Conservation (phyloP, 208 protist genomes). For the Tritrichomonas foetus region DNA sequence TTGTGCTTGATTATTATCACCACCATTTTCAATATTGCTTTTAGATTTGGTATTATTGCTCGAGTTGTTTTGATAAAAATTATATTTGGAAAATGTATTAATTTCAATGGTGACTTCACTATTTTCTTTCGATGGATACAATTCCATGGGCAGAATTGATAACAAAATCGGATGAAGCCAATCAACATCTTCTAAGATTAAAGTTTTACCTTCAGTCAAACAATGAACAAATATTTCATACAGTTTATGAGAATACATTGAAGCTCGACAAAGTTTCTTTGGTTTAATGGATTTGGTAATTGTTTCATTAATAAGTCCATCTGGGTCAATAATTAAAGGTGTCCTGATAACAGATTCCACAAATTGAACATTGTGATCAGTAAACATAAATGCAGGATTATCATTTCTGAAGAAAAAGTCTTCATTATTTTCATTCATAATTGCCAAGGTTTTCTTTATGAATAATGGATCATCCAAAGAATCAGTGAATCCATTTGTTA, state of each 20-base stretch:
- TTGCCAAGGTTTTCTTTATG: neutral
- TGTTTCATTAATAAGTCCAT: neutral
- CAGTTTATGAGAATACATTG: neutral
- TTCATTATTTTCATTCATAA: neutral
- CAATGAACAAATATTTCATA: neutral
- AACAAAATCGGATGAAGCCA: neutral
- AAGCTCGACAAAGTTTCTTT: neutral
- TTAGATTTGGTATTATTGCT: neutral
- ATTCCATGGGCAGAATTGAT: neutral
- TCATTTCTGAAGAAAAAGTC: neutral
- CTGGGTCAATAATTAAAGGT: neutral
- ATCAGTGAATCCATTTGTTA: neutral
- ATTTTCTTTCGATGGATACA: neutral
- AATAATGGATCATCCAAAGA: neutral
- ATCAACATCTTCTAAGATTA: constrained; percentile 28
- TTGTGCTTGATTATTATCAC: neutral
- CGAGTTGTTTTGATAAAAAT: neutral
- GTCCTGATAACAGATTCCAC: neutral
- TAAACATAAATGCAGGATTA: neutral
- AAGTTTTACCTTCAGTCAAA: neutral
- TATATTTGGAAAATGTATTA: neutral
- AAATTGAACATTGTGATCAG: neutral
- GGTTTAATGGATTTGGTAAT: neutral
- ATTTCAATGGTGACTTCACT: neutral
- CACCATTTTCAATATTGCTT: neutral